Base-by-base conservation (phyloP, 2,329 filamentous ascomycete genomes). In the Fusarium denticulatum region DNA sequence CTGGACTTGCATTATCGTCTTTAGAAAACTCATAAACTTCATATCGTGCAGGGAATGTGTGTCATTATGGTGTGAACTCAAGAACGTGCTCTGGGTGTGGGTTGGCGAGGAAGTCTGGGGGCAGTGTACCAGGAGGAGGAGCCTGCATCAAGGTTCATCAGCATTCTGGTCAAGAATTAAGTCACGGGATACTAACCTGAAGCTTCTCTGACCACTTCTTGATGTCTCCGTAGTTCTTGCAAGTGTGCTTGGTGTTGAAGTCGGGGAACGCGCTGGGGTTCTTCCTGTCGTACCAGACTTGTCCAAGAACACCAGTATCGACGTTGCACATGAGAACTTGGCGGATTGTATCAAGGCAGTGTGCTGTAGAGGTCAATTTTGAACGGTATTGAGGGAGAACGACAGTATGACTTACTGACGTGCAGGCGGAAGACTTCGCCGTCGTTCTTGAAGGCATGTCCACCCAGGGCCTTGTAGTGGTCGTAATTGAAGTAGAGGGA, bases 321-420 rank as follows among this genome's bases (percentile, higher is more conserved):
- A 87, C 83, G 34, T 86, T 88, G 79, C 90, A 92, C 88, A 91
- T 91, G 20, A 92, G 83, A 22, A 90, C 87, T 76, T 92, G 89
- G 2, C 89, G 87, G 49, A 92, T 67, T 7, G 87, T 88, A 70
- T 92, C 90, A 37, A 91, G 81, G 66, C 90, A 92, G 68, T 92
- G 89, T 2, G 76, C 76, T 80, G 10, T 4, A 13, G 5, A 1
- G 9, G 24, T 72, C 13, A 69, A 40, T 16, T 34, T 15, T 34
- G 32, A 34, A 15, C 6, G 32, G 13, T 16, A 15, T 36, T 36
- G 7, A 36, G 15, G 11, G 36, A n/a, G 15, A 14, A 36, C 1
- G 6, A 0, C 4, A 37, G 22, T 45, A 7, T 32, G 32, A 53
- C 87, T 80, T 81, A 91, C 88, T 88, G 72, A 90, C 83, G 76